Evolutionary conservation across 768 basidiomycete genomes (phyloP), one percentile per base, ranked within the genome.

Genomic region (Boletellus emodensis): DNA sequence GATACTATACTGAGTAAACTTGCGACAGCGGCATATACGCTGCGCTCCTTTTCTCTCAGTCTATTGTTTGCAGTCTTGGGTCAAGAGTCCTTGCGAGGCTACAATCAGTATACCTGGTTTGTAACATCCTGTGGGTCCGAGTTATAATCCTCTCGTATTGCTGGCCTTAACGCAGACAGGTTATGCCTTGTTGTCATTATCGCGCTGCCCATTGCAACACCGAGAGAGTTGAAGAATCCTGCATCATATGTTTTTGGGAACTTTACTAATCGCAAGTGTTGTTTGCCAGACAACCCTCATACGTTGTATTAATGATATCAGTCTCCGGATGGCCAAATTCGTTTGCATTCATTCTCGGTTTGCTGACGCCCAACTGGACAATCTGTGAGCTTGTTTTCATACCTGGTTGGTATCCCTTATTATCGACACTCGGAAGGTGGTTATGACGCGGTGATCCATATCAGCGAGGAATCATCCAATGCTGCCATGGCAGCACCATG

Each of bases 21-120:
- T 37, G 4, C 18, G 8, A n/a, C 42, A 87, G 86, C 55, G 84
- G 79, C 6, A 74, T 87, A 5, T 90, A 81, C 56, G 72, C 68
- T 34, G 83, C 74, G 9, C 68, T 90, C 39, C 64, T 89, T 7
- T 35, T 84, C 15, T 69, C 75, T 1, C 84, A 89, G 62, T 85
- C 78, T 0, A 51, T 82, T 12, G 61, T 85, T 12, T 87, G 84
- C 54, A 83, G 82, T 57, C 69, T 87, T 12, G 84, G 79, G 13
- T 86, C 87, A 2, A 67, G 70, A 15, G 57, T 83, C 17, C 69
- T 90, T n/a, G 87, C 85, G 1, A 73, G 84, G 20, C 61, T 89
- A 15, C 87, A 90, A 60, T 79, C 73, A 11, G 66, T 75, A 10
- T 76, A 71, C 41, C 67, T 76, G 7, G 46, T 70, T 9, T 61